These are phyloP conservation scores for Thielaviopsis musarum DNA, from an alignment of 2,329 filamentous ascomycete species.

Conservation along the genomic window DNA sequence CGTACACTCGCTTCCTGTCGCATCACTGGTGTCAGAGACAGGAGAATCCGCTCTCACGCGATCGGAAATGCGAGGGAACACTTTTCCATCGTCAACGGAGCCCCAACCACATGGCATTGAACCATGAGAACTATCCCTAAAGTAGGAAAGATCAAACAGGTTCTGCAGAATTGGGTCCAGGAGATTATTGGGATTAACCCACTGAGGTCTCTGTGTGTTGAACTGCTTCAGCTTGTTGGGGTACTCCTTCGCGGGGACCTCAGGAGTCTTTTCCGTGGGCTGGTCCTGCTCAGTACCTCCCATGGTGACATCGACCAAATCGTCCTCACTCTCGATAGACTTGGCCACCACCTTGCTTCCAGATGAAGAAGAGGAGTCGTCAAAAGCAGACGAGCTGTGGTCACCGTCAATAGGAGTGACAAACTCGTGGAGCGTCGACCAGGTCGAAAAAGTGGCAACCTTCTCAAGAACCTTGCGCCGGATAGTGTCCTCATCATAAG, in stretches of 20 bases:
- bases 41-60: constrained; percentile 25
- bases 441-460: constrained; percentile 60
- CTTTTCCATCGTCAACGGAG: constrained; percentile 38
- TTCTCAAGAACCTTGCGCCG: constrained; percentile 65
- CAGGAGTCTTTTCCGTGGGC: constrained; percentile 4
- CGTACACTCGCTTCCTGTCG: constrained; percentile 21
- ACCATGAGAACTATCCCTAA: constrained; percentile 25
- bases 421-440: constrained; percentile 40
- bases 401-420: constrained; percentile 18
- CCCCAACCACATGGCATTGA: constrained; percentile 57
- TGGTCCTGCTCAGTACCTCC: constrained; percentile 22
- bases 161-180: constrained; percentile 49
- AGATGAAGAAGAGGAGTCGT: constrained; percentile 36
- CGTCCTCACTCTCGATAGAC: constrained; percentile 78
- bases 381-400: constrained; percentile 16
- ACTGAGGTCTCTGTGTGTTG: constrained; percentile 34
- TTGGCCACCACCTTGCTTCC: constrained; percentile 56
- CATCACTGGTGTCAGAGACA: constrained; percentile 30
- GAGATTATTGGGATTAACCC: constrained; percentile 33
- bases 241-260: neutral
- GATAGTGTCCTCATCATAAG: constrained; percentile 49
- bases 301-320: constrained; percentile 82
- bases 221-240: constrained; percentile 27
- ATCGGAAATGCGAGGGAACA: constrained; percentile 35
- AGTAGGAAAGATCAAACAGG: constrained; percentile 63